Evolutionary conservation across 2,329 filamentous ascomycete species (phyloP).

Genomic region (Blumeria graminis): DNA sequence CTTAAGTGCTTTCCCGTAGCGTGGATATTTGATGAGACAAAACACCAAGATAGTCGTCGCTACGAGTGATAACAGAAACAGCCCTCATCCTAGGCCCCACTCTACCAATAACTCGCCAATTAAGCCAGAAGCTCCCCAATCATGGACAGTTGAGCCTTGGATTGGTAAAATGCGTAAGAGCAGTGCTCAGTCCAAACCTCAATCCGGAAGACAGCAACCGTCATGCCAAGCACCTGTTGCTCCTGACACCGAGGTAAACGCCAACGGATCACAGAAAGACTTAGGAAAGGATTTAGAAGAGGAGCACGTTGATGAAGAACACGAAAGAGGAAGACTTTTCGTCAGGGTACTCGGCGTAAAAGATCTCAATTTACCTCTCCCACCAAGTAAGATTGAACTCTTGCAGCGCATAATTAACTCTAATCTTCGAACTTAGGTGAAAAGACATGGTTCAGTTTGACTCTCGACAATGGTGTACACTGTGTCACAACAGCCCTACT

Average conservation of each 20-base stretch:
- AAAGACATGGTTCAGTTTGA: conserved; percentile 81
- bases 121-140: conserved; percentile 62
- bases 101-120: conserved; percentile 44
- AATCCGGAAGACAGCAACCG: conserved; percentile 17
- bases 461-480: conserved; percentile 92
- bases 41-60: conserved; percentile 94
- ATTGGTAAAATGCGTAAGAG: conserved; percentile 52
- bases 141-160: conserved; percentile 95
- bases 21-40: conserved; percentile 94
- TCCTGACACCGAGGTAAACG: conserved; percentile 28
- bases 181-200: conserved; percentile 34
- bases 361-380: conserved; percentile 74
- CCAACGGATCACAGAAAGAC: conserved; percentile 30
- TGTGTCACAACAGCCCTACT: conserved; percentile 94
- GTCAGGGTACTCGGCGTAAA: conserved; percentile 98
- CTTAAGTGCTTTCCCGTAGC: conserved; percentile 42
- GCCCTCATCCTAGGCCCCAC: conserved; percentile 18
- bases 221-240: conserved; percentile 51
- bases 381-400: conserved; percentile 48
- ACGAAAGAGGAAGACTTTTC: conserved; percentile 75
- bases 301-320: conserved; percentile 38
- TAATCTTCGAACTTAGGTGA: conserved; percentile 32
- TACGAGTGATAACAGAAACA: conserved; percentile 30
- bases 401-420: conserved; percentile 5
- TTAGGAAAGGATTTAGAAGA: too few relatives aligned